Evolutionary conservation across 2,329 filamentous ascomycete species (phyloP).

Genomic region (Huntiella bhutanensis): DNA sequence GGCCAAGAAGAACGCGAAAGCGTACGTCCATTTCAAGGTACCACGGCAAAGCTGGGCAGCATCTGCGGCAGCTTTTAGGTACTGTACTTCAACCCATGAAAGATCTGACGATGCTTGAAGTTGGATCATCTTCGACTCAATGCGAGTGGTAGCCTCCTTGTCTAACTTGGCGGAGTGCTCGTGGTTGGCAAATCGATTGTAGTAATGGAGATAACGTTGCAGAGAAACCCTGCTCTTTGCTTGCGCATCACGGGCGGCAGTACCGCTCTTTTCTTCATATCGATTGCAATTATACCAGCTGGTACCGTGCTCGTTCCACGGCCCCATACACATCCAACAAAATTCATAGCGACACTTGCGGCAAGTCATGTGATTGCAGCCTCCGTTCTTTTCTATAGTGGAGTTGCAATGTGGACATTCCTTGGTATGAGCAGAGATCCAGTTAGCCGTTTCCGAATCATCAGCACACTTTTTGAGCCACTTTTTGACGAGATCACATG

Average conservation of each 20-base stretch:
- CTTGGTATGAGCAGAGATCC: constrained; percentile 98
- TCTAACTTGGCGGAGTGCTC: constrained; percentile 94
- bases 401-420: constrained; percentile 92
- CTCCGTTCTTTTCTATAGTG: constrained; percentile 97
- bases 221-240: constrained; percentile 76
- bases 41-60: constrained; percentile 93
- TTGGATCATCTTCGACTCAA: constrained; percentile 97
- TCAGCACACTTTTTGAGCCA: constrained; percentile 98
- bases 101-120: constrained; percentile 84
- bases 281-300: constrained; percentile 99
- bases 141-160: constrained; percentile 89
- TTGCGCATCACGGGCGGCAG: constrained; percentile 78
- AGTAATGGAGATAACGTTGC: constrained; percentile 96
- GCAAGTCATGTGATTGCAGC: constrained; percentile 96
- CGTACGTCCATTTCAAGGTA: constrained; percentile 98
- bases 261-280: constrained; percentile 87
- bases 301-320: constrained; percentile 96
- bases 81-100: constrained; percentile 99
- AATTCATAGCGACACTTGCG: constrained; percentile 92
- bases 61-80: constrained; percentile 81
- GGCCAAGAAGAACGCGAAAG: constrained; percentile 93
- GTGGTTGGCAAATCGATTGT: constrained; percentile 97
- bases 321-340: constrained; percentile 99
- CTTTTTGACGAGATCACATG: constrained; percentile 75
- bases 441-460: constrained; percentile 95